Percentiles rank a stretch among this genome's conserved stretches.
phyloP scores from a whole-genome alignment of 2,329 filamentous ascomycete species.

The Fusarium luffae region DNA sequence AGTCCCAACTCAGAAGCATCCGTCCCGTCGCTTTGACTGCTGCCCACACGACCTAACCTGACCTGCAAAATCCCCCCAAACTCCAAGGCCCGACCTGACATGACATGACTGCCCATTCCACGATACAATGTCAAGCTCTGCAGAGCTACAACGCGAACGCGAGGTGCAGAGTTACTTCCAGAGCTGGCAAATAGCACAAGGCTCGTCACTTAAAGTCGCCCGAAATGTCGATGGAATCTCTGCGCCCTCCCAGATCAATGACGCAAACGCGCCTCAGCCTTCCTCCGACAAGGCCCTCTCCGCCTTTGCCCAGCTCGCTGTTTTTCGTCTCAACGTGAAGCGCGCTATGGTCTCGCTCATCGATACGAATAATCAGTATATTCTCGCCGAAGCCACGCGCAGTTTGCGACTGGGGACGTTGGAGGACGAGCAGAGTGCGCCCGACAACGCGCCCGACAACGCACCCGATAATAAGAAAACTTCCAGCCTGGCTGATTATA shows the following conservation, averaged over 20 bases:
- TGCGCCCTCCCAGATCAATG: conserved; percentile 42
- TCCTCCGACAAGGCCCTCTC: conserved; percentile 55
- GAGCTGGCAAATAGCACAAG: conserved; percentile 49
- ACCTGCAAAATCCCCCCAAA: background rate
- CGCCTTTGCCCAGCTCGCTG: conserved; percentile 62
- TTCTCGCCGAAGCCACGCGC: conserved; percentile 63
- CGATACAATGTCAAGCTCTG: conserved; percentile 41
- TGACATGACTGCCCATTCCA: conserved; percentile 14
- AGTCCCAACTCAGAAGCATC: background rate
- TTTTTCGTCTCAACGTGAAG: conserved; percentile 59
- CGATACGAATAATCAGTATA: conserved; percentile 58
- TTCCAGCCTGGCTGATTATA: conserved; percentile 3
- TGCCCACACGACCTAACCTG: conserved; percentile 5
- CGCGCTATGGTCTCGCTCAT: conserved; percentile 63
- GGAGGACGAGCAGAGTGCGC: conserved; percentile 20
- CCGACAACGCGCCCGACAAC: background rate
- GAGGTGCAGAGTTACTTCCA: conserved; percentile 49
- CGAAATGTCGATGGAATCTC: conserved; percentile 48
- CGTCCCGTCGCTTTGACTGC: background rate
- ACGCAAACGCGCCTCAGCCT: conserved; percentile 46
- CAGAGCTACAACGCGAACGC: conserved; percentile 47
- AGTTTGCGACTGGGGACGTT: conserved; percentile 54
- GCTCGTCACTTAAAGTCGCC: conserved; percentile 48
- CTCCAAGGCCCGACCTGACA: background rate
- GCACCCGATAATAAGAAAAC: background rate